Evolutionary conservation across 129 eudicot genomes (phyloP).

Genomic region (Heracleum sosnowskyi): DNA sequence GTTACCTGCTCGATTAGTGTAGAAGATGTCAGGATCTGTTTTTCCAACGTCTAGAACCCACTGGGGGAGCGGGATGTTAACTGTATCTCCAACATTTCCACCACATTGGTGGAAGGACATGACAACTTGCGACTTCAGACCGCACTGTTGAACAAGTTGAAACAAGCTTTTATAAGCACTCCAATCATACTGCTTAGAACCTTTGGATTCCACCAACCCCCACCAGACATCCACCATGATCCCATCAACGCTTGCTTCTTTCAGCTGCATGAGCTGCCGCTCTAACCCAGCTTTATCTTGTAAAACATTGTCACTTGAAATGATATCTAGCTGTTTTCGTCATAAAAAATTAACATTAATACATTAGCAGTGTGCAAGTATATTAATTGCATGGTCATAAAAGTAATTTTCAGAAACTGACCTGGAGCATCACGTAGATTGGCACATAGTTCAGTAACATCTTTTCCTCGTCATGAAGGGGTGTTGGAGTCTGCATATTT

Average conservation of each 20-base stretch:
- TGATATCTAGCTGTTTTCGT: conserved; percentile 47
- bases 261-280: conserved; percentile 61
- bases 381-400: background rate
- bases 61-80: conserved; percentile 64
- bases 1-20: conserved; percentile 49
- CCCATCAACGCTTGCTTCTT: conserved; percentile 67
- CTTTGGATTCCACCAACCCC: conserved; percentile 84
- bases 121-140: conserved; percentile 69
- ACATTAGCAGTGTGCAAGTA: background rate
- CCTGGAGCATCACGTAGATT: conserved; percentile 82
- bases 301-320: conserved; percentile 48
- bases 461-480: conserved; percentile 20
- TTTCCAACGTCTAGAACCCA: conserved; percentile 75
- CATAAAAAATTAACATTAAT: background rate
- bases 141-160: conserved; percentile 55
- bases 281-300: conserved; percentile 38
- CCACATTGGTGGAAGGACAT: conserved; percentile 98
- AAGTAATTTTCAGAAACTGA: conserved; percentile 13
- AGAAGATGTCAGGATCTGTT: conserved; percentile 63
- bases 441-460: conserved; percentile 70
- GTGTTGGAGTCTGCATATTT: conserved; percentile 39
- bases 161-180: conserved; percentile 59
- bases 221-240: conserved; percentile 98
- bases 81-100: conserved; percentile 82
- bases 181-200: conserved; percentile 79